Percentiles rank a stretch among this genome's conserved stretches.
Conservation (phyloP, 371 early-diverging fungal species). For the Polyrhizophydium stewartii region DNA sequence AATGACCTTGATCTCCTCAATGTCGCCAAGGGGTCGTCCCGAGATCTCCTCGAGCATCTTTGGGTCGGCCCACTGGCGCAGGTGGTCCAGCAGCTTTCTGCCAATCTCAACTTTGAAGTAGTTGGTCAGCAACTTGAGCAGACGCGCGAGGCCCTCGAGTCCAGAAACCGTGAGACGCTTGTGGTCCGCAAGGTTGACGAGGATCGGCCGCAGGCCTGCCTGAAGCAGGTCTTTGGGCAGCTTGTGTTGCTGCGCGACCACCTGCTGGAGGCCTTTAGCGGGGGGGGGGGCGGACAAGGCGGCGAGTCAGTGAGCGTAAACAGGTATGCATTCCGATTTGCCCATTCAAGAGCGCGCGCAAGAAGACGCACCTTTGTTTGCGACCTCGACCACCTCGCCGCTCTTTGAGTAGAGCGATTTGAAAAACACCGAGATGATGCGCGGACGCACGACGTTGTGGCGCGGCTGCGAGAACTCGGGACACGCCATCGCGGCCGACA, state of each 20-base stretch:
- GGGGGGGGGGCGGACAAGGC: not conserved
- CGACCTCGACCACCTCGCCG: constrained; percentile 90
- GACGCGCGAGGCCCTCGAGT: constrained; percentile 88
- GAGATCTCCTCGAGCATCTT: constrained; percentile 74
- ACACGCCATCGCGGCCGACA: constrained; percentile 89
- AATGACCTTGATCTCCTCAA: constrained; percentile 87
- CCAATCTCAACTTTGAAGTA: constrained; percentile 99
- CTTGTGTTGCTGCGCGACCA: constrained; percentile 76
- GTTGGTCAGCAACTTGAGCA: constrained; percentile 88
- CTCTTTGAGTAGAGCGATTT: constrained; percentile 92
- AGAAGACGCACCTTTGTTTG: constrained; percentile 62
- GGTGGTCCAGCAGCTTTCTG: constrained; percentile 92
- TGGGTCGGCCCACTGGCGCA: constrained; percentile 90
- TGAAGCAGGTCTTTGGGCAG: constrained; percentile 96
- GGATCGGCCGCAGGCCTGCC: constrained; percentile 90
- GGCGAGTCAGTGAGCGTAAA: not conserved
- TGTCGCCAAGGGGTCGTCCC: constrained; percentile 76
- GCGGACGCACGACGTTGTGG: constrained; percentile 71
- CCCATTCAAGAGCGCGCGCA: not conserved
- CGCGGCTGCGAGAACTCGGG: constrained; percentile 68
- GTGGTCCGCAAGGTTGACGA: constrained; percentile 91
- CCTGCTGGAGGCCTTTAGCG: constrained; percentile 76
- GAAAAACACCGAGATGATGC: constrained; percentile 96
- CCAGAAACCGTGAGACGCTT: constrained; percentile 87
- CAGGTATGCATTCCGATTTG: not conserved